Evolutionary conservation across 2,329 filamentous ascomycete genomes (phyloP).

Genomic region (Fusarium sambucinum): DNA sequence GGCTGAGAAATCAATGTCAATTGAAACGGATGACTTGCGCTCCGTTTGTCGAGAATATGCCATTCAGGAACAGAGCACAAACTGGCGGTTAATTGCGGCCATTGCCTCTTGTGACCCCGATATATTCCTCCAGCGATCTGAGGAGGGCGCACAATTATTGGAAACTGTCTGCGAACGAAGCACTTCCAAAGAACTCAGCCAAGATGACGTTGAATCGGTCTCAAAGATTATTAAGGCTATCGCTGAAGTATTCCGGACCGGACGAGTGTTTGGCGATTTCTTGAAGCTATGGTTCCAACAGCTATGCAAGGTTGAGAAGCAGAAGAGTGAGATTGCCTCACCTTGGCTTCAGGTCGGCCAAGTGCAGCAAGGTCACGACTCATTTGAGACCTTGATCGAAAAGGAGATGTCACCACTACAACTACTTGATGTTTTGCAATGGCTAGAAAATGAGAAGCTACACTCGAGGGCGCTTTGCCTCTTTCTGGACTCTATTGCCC

Average conservation of each 20-base stretch:
- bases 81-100: constrained; percentile 59
- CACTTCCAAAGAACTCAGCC: constrained; percentile 33
- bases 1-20: constrained; percentile 47
- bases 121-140: constrained; percentile 56
- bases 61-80: constrained; percentile 50
- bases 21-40: constrained; percentile 58
- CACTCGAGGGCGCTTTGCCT: constrained; percentile 54
- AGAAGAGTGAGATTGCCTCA: constrained; percentile 44
- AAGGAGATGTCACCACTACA: constrained; percentile 60
- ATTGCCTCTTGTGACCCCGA: constrained; percentile 62
- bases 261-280: constrained; percentile 60
- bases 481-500: constrained; percentile 58
- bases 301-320: constrained; percentile 53
- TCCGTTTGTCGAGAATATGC: constrained; percentile 59
- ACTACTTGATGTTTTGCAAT: constrained; percentile 58
- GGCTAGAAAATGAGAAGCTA: constrained; percentile 54
- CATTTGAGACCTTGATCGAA: constrained; percentile 52
- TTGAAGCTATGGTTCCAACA: constrained; percentile 61
- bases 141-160: constrained; percentile 56
- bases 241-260: constrained; percentile 59
- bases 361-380: constrained; percentile 31
- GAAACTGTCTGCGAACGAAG: constrained; percentile 56
- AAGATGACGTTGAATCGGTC: constrained; percentile 42
- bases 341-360: constrained; percentile 52
- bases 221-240: constrained; percentile 57